phyloP scores from a whole-genome alignment of 2,329 filamentous ascomycete genomes.

The Pseudocercospora cruenta region DNA sequence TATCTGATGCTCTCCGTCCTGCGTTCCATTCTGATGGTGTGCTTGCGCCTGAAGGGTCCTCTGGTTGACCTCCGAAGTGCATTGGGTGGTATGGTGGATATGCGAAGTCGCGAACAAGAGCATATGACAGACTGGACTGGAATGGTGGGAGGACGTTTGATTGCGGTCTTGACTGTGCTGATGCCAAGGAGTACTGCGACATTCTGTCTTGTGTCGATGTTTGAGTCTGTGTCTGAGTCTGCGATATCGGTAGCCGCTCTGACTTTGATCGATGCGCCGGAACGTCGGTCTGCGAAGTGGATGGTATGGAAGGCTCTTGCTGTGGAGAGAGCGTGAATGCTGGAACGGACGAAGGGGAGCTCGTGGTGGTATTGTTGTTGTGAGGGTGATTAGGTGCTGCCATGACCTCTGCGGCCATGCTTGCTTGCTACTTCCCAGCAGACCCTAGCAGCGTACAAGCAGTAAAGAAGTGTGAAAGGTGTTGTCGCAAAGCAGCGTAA shows the following conservation, averaged over 20 bases:
- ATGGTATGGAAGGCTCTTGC: constrained; percentile 4
- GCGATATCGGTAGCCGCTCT: constrained; percentile 8
- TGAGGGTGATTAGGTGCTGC: neutral
- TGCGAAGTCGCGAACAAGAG: constrained; percentile 94
- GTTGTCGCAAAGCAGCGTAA: neutral
- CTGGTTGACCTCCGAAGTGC: constrained; percentile 89
- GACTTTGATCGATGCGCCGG: constrained; percentile 16
- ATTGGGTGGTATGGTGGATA: constrained; percentile 81
- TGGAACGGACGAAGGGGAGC: constrained; percentile 13
- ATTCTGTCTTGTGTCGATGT: constrained; percentile 70
- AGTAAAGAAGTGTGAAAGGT: neutral
- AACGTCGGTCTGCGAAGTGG: constrained; percentile 6
- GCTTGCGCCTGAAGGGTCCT: constrained; percentile 76
- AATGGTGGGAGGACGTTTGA: constrained; percentile 83
- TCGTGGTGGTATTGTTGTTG: constrained; percentile 3
- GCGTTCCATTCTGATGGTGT: constrained; percentile 83
- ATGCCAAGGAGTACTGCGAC: constrained; percentile 76
- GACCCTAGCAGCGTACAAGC: neutral
- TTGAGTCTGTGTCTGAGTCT: constrained; percentile 48
- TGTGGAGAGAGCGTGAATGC: constrained; percentile 10
- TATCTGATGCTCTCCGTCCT: constrained; percentile 76
- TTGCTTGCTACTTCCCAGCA: neutral
- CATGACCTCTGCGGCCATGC: constrained; percentile 9
- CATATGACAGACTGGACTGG: constrained; percentile 82
- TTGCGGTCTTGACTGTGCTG: constrained; percentile 68